A percentile compares a stretch with the other conserved stretches of the same genome.
These are phyloP conservation scores for Geosmithia morbida DNA, from an alignment of 2,329 filamentous ascomycete species.

Conservation along the genomic window DNA sequence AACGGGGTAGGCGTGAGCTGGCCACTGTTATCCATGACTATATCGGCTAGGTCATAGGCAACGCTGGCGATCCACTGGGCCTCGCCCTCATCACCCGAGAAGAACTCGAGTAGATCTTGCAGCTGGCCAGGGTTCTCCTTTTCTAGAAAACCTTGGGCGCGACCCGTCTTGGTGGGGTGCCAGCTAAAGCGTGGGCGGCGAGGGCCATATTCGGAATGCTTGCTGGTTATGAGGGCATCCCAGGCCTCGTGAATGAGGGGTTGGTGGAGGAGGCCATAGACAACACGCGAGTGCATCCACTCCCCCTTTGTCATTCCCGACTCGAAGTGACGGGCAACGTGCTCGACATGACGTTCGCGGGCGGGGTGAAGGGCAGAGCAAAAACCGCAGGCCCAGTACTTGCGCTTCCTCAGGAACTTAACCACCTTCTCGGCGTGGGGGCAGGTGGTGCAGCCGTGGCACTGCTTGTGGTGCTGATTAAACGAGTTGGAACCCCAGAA, in stretches of 20 bases:
- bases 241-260: constrained; percentile 46
- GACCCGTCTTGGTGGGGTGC: constrained; percentile 40
- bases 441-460: constrained; percentile 49
- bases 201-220: constrained; percentile 38
- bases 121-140: constrained; percentile 48
- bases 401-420: constrained; percentile 46
- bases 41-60: constrained; percentile 41
- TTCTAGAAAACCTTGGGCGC: constrained; percentile 43
- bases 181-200: constrained; percentile 48
- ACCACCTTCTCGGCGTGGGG: constrained; percentile 51
- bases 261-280: constrained; percentile 54
- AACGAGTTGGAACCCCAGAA: constrained; percentile 56
- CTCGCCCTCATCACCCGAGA: constrained; percentile 41
- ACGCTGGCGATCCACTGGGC: constrained; percentile 41
- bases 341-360: constrained; percentile 52
- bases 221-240: constrained; percentile 37
- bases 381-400: constrained; percentile 56
- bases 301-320: constrained; percentile 46
- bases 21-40: constrained; percentile 19
- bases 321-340: constrained; percentile 55
- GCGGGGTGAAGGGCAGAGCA: constrained; percentile 48
- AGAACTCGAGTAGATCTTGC: constrained; percentile 51
- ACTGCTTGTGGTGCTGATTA: constrained; percentile 52
- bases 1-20: constrained; percentile 16
- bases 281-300: constrained; percentile 56